Percentiles rank a stretch among this genome's conserved stretches.
These are phyloP conservation scores for Fusarium incarnatum DNA, from an alignment of 2,329 filamentous ascomycete genomes.

Conservation along the genomic window DNA sequence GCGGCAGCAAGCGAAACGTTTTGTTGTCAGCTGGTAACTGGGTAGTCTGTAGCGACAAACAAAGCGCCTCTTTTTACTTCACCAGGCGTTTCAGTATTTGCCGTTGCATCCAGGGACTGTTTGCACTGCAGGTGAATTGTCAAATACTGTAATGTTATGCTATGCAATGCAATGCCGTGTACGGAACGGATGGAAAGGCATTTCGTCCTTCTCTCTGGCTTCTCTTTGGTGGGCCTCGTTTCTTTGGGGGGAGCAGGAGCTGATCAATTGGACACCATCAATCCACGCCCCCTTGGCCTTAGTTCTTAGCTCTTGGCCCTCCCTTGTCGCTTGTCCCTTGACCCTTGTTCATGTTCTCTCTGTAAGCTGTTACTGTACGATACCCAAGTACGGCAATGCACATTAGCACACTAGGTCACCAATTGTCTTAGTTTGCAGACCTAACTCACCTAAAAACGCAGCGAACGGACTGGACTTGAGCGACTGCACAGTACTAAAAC, in stretches of 20 bases:
- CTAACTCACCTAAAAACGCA: not conserved
- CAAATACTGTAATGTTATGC: not conserved
- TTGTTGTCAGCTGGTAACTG: slow-evolving; percentile 4
- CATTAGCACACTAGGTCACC: not conserved
- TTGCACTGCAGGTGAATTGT: not conserved
- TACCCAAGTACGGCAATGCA: slow-evolving; percentile 6
- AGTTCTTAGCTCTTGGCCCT: not conserved
- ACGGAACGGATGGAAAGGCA: slow-evolving; percentile 4
- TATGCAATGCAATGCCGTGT: slow-evolving; percentile 3
- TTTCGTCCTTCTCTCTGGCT: not conserved
- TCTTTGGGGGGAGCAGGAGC: not conserved
- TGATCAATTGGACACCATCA: not conserved
- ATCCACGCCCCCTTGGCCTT: slow-evolving; percentile 17
- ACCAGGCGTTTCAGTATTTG: not conserved
- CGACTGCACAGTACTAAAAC: slow-evolving; percentile 7
- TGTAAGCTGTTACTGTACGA: not conserved
- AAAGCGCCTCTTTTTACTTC: not conserved
- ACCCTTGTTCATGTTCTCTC: not conserved
- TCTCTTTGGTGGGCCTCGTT: slow-evolving; percentile 23
- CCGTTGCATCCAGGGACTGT: not conserved
- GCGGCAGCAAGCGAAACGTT: not conserved
- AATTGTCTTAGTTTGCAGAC: not conserved
- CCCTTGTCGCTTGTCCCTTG: not conserved
- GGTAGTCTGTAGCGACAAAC: not conserved
- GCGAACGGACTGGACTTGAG: not conserved